A percentile compares a stretch with the other conserved stretches of the same genome.
Conservation (phyloP, 768 basidiomycete genomes). For the Amanita inopinata region DNA sequence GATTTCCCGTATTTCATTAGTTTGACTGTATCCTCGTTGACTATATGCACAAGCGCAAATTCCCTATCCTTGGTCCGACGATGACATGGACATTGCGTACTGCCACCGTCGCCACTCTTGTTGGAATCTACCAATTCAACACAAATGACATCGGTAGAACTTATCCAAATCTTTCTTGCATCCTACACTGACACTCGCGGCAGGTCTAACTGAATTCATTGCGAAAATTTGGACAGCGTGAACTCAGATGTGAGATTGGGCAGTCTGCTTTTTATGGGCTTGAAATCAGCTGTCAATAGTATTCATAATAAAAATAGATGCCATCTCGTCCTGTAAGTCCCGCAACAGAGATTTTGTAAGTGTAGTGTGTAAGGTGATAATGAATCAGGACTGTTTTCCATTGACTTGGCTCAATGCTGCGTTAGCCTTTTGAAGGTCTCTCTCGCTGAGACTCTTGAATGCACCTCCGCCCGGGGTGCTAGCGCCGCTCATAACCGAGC, state of each 20-base stretch:
- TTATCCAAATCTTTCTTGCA: slow-evolving; percentile 3
- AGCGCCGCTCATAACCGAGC: slow-evolving; percentile 56
- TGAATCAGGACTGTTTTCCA: too few relatives aligned
- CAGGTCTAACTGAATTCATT: slow-evolving; percentile 82
- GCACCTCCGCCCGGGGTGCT: slow-evolving; percentile 85
- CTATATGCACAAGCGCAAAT: slow-evolving; percentile 91
- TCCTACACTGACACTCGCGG: neutral
- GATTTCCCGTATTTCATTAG: slow-evolving; percentile 23
- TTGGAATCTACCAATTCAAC: slow-evolving; percentile 96
- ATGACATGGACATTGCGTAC: slow-evolving; percentile 69
- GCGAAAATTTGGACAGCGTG: slow-evolving; percentile 76
- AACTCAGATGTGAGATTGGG: neutral
- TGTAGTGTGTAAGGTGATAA: too few relatives aligned
- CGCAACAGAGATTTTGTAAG: too few relatives aligned
- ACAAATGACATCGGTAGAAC: slow-evolving; percentile 88
- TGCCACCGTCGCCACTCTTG: slow-evolving; percentile 70
- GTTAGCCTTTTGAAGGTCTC: slow-evolving; percentile 81
- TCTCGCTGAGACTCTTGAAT: slow-evolving; percentile 76
- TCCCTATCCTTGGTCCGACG: slow-evolving; percentile 66
- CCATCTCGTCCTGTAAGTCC: too few relatives aligned
- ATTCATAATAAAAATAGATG: slow-evolving; percentile 1
- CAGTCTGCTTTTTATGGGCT: neutral
- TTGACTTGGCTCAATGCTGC: slow-evolving; percentile 64
- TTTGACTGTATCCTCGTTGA: slow-evolving; percentile 75
- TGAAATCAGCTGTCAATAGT: neutral